A percentile compares a stretch with the other conserved stretches of the same genome.
Conservation (phyloP, 225 moss, liverwort and hornwort species). For the Polytrichum commune region DNA sequence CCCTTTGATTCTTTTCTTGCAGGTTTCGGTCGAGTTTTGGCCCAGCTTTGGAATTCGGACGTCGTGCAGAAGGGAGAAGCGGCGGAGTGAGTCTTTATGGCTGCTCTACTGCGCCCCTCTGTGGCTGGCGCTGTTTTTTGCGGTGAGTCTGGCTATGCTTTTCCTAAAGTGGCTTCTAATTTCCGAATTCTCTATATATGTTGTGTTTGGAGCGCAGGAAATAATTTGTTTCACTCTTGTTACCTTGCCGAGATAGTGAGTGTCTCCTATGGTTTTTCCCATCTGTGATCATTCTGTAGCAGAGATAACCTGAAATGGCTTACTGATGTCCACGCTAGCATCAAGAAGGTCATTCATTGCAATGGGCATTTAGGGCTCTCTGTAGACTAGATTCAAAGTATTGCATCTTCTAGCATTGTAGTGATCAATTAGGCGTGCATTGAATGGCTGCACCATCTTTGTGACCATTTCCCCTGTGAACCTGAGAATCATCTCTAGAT, state of each 20-base stretch:
- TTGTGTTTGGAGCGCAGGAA: not conserved
- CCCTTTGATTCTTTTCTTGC: too few relatives aligned
- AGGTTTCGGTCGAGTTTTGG: too few relatives aligned
- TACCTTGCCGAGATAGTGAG: not conserved
- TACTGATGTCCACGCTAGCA: not conserved
- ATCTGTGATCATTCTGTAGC: not conserved
- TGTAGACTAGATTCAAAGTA: too few relatives aligned
- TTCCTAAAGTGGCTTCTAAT: not conserved
- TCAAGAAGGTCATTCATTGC: too few relatives aligned
- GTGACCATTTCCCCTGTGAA: too few relatives aligned
- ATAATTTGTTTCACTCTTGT: not conserved
- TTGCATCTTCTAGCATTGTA: too few relatives aligned
- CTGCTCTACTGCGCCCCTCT: conserved; percentile 31
- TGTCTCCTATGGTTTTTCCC: not conserved
- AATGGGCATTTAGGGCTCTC: too few relatives aligned
- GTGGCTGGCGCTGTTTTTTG: conserved; percentile 16
- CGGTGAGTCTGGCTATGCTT: conserved; percentile 16
- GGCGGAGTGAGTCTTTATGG: conserved; percentile 3
- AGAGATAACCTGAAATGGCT: not conserved
- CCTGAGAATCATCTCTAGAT: too few relatives aligned
- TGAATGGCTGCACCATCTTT: too few relatives aligned
- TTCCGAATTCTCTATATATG: not conserved
- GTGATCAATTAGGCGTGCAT: too few relatives aligned
- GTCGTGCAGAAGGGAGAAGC: too few relatives aligned
- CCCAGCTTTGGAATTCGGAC: too few relatives aligned